phyloP scores from a whole-genome alignment of 129 eudicot species.

The Apium graveolens region DNA sequence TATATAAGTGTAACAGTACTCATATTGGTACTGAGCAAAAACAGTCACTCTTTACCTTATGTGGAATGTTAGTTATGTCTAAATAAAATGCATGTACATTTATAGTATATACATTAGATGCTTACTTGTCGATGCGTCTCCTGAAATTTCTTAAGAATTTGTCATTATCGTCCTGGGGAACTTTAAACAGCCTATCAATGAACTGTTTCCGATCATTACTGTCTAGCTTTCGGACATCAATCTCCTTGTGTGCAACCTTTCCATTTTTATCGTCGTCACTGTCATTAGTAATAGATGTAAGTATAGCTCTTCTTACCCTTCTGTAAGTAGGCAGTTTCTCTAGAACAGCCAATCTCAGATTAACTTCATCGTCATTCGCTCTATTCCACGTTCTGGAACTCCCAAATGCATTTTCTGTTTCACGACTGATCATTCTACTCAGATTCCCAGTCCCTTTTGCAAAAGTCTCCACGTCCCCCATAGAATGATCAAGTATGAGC shows the following conservation, averaged over 20 bases:
- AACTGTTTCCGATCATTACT: constrained; percentile 29
- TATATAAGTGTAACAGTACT: background rate
- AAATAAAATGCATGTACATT: background rate
- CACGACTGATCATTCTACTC: background rate
- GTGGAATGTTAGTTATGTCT: no score
- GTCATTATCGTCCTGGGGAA: constrained; percentile 56
- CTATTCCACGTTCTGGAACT: constrained; percentile 1
- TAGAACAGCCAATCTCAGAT: constrained; percentile 1
- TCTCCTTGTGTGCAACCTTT: constrained; percentile 27
- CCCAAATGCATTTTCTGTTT: background rate
- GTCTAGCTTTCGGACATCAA: constrained; percentile 47
- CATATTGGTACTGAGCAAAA: no score
- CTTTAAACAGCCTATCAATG: constrained; percentile 38
- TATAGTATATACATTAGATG: background rate
- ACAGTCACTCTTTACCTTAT: no score
- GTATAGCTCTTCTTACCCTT: constrained; percentile 4
- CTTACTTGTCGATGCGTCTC: constrained; percentile 53
- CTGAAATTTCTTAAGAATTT: constrained; percentile 45
- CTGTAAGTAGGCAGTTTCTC: constrained; percentile 9
- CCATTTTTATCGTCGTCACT: background rate
- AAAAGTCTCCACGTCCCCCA: background rate
- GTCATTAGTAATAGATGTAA: background rate
- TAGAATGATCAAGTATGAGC: background rate
- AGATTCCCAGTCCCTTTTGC: background rate
- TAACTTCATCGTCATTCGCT: background rate